Base-by-base conservation (phyloP, 768 basidiomycete species). In the Termitomyces sp. region DNA sequence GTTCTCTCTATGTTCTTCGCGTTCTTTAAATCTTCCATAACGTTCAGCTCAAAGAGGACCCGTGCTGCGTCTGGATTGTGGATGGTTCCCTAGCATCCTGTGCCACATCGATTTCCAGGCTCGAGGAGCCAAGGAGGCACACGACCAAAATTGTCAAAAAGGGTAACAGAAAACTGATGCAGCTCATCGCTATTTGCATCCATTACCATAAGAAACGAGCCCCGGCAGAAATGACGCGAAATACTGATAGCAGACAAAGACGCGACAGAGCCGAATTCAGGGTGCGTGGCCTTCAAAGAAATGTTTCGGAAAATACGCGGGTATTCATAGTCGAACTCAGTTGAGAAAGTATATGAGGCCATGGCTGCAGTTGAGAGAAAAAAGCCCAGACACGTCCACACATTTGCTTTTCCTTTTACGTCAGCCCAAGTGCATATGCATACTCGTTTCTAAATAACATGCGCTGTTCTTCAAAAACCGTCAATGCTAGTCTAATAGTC, bases 141-240 rank as follows among this genome's bases (percentile, higher is more conserved):
- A 7, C 54, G 43, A 3, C 66, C 65, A 51, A 62, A 32, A 40
- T 67, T 63, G 57, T 74, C 69, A 34, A 71, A 72, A 1, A 73
- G 50, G 2, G 41, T 57, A 2, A 56, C 40, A 15, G 68, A 64
- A 47, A 72, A 69, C n/a, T 66, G 53, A 30, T 59, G 55, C n/a
- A 73, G 47, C 51, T 73, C 72, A 5, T 66, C 44, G 9, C 62
- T 62, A 17, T 71, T 63, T 21, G 63, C 67, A 54, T 73, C 68
- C 64, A 71, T 62, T 2, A 64, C 21, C 28, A 58, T 56, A 15
- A 65, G 45, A 30, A 68, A 67, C 3, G 56, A 55, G 28, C 57
- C 53, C 10, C 50, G 17, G 15, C 53, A 55, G 22, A 41, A 50
- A 10, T 19, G 37, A 10, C 57, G 54, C 2, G 9, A 14, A 10